These are phyloP conservation scores for Aspergillus sclerotioniger DNA, from an alignment of 495 filamentous ascomycete species.

Conservation along the genomic window DNA sequence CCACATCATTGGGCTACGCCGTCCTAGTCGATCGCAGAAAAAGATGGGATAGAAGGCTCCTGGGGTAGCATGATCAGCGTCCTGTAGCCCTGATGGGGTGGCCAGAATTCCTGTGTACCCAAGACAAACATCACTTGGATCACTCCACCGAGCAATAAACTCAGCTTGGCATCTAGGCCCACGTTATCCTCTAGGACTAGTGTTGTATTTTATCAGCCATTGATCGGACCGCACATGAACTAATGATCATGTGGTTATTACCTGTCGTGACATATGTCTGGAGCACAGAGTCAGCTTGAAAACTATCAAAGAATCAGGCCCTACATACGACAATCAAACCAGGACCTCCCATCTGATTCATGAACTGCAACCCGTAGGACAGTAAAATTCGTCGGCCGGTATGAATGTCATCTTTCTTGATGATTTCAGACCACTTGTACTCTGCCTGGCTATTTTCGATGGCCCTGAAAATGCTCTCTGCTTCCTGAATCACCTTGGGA, in stretches of 20 bases:
- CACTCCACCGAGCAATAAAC: constrained; percentile 49
- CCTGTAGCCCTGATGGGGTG: neutral
- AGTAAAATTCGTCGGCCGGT: constrained; percentile 51
- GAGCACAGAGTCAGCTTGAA: neutral
- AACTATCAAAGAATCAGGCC: neutral
- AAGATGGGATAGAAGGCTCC: constrained; percentile 35
- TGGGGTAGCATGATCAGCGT: constrained; percentile 5
- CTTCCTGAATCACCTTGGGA: constrained; percentile 42
- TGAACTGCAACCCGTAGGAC: constrained; percentile 37
- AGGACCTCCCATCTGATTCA: constrained; percentile 41
- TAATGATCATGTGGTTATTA: constrained; percentile 4
- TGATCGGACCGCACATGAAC: neutral
- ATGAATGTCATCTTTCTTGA: constrained; percentile 51
- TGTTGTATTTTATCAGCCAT: constrained; percentile 4
- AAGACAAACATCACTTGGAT: constrained; percentile 41
- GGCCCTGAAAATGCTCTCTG: constrained; percentile 43
- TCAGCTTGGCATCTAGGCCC: constrained; percentile 43
- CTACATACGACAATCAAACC: constrained; percentile 47
- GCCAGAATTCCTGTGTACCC: constrained; percentile 14
- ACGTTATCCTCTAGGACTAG: constrained; percentile 47
- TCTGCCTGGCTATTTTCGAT: constrained; percentile 40
- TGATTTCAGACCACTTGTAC: constrained; percentile 46
- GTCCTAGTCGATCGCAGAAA: constrained; percentile 51
- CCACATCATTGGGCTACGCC: constrained; percentile 59
- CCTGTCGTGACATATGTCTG: constrained; percentile 49